phyloP scores from a whole-genome alignment of 148 eudicot genomes.

The Chenopodium quinoa region DNA sequence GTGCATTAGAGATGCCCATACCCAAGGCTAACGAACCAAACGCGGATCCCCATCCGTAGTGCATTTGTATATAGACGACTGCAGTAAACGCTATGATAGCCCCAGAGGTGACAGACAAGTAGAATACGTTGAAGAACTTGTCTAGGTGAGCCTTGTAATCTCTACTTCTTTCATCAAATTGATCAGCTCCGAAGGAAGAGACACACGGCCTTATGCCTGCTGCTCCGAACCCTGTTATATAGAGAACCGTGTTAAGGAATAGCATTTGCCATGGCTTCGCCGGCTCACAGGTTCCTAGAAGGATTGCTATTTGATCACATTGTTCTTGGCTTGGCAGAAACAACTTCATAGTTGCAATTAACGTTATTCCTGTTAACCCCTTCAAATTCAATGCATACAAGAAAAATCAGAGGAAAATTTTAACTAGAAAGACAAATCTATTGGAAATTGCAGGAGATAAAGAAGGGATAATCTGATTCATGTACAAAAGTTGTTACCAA shows the following conservation, averaged over 20 bases:
- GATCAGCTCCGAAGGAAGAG: constrained; percentile 92
- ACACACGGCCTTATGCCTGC: constrained; percentile 92
- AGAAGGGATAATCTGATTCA: background rate
- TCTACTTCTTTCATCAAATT: constrained; percentile 68
- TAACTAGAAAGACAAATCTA: too few relatives aligned
- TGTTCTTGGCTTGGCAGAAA: constrained; percentile 73
- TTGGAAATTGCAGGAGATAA: too few relatives aligned
- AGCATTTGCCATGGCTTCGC: constrained; percentile 85
- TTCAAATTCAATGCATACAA: constrained; percentile 18
- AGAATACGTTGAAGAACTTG: constrained; percentile 79
- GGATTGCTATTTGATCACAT: constrained; percentile 59
- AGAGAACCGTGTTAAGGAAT: constrained; percentile 60
- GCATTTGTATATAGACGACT: constrained; percentile 72
- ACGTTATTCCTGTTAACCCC: constrained; percentile 84
- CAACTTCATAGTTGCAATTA: constrained; percentile 60
- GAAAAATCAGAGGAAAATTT: background rate
- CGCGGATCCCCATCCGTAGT: constrained; percentile 73
- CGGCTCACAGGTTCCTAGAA: constrained; percentile 70
- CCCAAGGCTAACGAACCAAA: constrained; percentile 74
- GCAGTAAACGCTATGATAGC: constrained; percentile 81
- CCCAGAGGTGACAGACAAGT: constrained; percentile 73
- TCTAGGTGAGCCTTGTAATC: constrained; percentile 65
- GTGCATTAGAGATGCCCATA: constrained; percentile 70
- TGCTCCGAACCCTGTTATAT: constrained; percentile 80
- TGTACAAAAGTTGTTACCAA: constrained; percentile 40